Evolutionary conservation across 2,329 filamentous ascomycete genomes (phyloP), one percentile per base, ranked within the genome.

Genomic region (Xylariomycetidae sp.): DNA sequence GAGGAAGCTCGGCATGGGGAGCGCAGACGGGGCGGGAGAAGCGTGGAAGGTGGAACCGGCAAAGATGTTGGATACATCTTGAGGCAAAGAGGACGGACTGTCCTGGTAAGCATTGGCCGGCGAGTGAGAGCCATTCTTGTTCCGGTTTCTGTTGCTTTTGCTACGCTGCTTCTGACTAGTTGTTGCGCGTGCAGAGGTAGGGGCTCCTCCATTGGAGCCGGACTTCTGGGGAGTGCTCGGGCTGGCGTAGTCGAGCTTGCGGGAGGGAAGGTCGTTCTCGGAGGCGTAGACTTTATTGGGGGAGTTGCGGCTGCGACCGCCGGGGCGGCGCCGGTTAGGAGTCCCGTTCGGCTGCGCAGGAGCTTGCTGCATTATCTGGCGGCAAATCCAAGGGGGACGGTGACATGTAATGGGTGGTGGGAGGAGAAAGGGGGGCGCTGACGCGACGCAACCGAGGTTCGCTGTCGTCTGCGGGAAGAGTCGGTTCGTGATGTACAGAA

Each of bases 1-100:
- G 41, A 84, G 33, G 58, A 95, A 95, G 52, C 83, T 93, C 9
- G 92, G 92, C 38, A 95, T 83, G 1, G 92, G 92, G 19, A 98
- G 69, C 16, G 87, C 80, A 7, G 88, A 93, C 1, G 92, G 84
- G 2, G 89, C 90, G 14, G 92, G 92, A 7, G 92, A 96, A 25
- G 88, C 85, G 59, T 95, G 89, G 58, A 96, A 98, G 5, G 88
- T 93, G 20, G 90, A 84, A 10, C 90, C 92, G 24, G 92, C 92
- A 61, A 95, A 98, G 28, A 82, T 79, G 30, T 61, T 61, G 19
- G 60, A 59, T 30, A 60, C 58, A 28, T 70, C 60, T 52, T 69
- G 71, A 43, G 65, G 54, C 19, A 61, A 63, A 31, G 68, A 63
- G 9, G 64, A 60, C 10, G 64, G 64, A 15, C 70, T 75, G 18